Percentiles rank a stretch among this genome's conserved stretches.
phyloP scores from a whole-genome alignment of 345 rosid genomes.

The Eucalyptus regnans region DNA sequence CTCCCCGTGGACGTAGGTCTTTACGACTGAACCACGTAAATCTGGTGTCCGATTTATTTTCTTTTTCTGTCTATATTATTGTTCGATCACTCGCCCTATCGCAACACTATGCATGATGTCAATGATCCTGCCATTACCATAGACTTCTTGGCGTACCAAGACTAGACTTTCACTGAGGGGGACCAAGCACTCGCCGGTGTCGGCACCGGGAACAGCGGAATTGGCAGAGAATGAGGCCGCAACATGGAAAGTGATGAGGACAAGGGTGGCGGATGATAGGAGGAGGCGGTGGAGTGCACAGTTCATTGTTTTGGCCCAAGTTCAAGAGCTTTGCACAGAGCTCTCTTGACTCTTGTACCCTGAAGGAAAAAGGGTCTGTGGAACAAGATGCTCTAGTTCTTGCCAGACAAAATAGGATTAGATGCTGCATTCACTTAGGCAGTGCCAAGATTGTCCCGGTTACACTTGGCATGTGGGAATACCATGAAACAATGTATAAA shows the following conservation, averaged over 20 bases:
- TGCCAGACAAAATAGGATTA: background rate
- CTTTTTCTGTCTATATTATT: too few relatives aligned
- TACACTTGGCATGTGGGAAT: background rate
- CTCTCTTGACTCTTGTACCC: background rate
- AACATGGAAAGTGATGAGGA: background rate
- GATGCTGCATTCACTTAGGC: background rate
- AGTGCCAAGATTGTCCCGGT: background rate
- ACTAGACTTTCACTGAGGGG: background rate
- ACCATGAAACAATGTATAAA: background rate
- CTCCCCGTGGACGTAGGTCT: too few relatives aligned
- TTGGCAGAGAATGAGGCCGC: conserved; percentile 5
- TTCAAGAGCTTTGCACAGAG: background rate
- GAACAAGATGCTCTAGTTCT: background rate
- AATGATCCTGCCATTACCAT: conserved; percentile 46
- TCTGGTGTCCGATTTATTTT: too few relatives aligned
- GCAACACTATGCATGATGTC: conserved; percentile 48
- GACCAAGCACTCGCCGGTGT: background rate
- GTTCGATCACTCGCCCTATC: too few relatives aligned
- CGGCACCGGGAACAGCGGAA: conserved; percentile 19
- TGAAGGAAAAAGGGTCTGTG: background rate
- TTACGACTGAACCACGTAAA: too few relatives aligned
- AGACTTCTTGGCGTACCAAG: conserved; percentile 66
- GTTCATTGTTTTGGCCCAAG: background rate
- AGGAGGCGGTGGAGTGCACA: background rate
- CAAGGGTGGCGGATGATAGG: background rate